Base-by-base conservation (phyloP, 495 filamentous ascomycete species). In the Clohesyomyces aquaticus region DNA sequence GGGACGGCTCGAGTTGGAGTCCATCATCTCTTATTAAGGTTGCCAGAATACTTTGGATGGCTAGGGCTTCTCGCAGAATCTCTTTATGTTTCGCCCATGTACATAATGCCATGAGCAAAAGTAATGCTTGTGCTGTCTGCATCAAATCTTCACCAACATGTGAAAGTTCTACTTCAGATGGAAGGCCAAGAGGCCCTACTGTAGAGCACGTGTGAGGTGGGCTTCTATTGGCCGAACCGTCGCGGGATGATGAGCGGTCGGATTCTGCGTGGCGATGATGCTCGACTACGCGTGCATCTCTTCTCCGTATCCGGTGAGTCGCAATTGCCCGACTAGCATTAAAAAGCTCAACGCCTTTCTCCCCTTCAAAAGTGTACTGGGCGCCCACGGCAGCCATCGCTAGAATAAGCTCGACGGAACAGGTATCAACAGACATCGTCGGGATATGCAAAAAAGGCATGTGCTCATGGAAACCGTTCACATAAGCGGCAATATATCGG, bases 371-470 rank as follows among this genome's bases (percentile, higher is more conserved):
- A 28, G 75, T 77, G 63, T 89, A 90, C 42, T 87, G 82, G 2
- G 87, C 87, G 6, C 87, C 87, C 3, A 88, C 77, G 0, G 87
- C 80, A 4, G 82, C 73, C 63, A 89, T 84, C 0, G 86, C 83
- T n/a, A 89, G 73, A 18, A 89, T 70, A 12, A 89, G 72, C 60
- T 87, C 85, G 4, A 84, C 76, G 3, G 83, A 79, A 45, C 81
- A 75, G 0, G 81, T 76, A 14, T 82, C 79, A 0, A 82, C 76
- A 23, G 78, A 71, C 26, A 89, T 70, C 0, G 86, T 89, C 0
- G 87, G 85, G 8, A 87, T 76, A 68, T 91, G 88, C 50, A 90
- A 73, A 43, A 89, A 84, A 0, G 87, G 88, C 21, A 89, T 82
- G 66, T 89, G 84, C 21, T 87, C 82, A 66, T 90, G 84, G 49